A percentile compares a stretch with the other conserved stretches of the same genome.
These are phyloP conservation scores for Kuraishia ogatae DNA, from an alignment of 805 yeast species.

Conservation along the genomic window DNA sequence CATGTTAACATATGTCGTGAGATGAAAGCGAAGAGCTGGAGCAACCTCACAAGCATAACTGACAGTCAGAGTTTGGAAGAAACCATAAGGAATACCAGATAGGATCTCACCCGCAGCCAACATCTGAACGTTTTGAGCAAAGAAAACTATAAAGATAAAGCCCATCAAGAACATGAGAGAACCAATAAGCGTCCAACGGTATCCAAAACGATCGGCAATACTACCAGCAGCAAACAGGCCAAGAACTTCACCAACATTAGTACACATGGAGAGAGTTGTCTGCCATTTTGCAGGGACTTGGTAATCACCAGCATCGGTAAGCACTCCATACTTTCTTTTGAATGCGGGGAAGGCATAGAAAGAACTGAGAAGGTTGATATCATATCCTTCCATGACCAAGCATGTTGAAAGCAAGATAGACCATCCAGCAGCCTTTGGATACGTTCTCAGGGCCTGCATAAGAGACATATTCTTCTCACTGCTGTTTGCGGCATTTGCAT, in stretches of 20 bases:
- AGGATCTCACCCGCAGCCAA: slow-evolving; percentile 34
- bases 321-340: slow-evolving; percentile 24
- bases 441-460: neutral
- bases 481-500: slow-evolving; percentile 1
- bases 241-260: slow-evolving; percentile 16
- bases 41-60: slow-evolving; percentile 50
- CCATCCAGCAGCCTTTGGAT: slow-evolving; percentile 30
- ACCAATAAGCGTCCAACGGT: slow-evolving; percentile 27
- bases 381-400: slow-evolving; percentile 34
- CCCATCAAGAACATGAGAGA: slow-evolving; percentile 18
- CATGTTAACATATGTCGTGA: slow-evolving; percentile 41
- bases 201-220: slow-evolving; percentile 32
- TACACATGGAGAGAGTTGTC: slow-evolving; percentile 23
- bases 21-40: slow-evolving; percentile 41
- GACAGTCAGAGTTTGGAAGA: slow-evolving; percentile 40
- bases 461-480: slow-evolving; percentile 1
- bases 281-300: slow-evolving; percentile 36
- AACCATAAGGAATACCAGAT: slow-evolving; percentile 46
- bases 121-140: slow-evolving; percentile 26
- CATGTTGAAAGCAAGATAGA: slow-evolving; percentile 27
- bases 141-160: slow-evolving; percentile 30
- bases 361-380: slow-evolving; percentile 28
- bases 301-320: slow-evolving; percentile 15
- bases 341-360: slow-evolving; percentile 25
- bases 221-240: slow-evolving; percentile 24